Evolutionary conservation across 2,329 filamentous ascomycete species (phyloP).

Genomic region (Scytalidium lignicola): DNA sequence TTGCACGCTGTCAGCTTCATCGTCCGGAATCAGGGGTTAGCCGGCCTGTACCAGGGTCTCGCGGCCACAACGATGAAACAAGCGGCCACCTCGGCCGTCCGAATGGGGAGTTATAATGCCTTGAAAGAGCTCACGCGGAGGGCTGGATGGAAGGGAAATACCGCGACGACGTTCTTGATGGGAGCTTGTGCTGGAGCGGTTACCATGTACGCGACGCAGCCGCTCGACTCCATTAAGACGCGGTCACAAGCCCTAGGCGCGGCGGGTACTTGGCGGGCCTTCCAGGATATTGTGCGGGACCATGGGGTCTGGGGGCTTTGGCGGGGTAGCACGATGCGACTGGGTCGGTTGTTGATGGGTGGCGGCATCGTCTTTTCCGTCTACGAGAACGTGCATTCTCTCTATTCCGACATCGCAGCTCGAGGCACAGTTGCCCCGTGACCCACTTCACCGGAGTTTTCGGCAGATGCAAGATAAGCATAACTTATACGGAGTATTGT

Average conservation of each 20-base stretch:
- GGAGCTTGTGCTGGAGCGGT: constrained; percentile 56
- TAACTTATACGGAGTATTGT: too few species aligned
- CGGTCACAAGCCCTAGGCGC: constrained; percentile 54
- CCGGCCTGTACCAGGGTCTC: constrained; percentile 40
- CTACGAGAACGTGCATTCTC: too few species aligned
- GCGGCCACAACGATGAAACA: constrained; percentile 43
- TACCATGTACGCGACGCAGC: constrained; percentile 55
- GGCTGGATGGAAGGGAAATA: constrained; percentile 33
- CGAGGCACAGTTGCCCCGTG: too few species aligned
- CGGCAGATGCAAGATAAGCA: too few species aligned
- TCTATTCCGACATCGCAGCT: too few species aligned
- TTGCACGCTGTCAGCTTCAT: constrained; percentile 30
- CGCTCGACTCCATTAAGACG: constrained; percentile 61
- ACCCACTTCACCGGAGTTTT: too few species aligned
- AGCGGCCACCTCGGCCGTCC: constrained; percentile 39
- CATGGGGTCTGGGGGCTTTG: constrained; percentile 58
- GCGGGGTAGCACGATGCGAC: constrained; percentile 63
- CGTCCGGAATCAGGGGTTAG: constrained; percentile 34
- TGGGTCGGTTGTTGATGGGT: constrained; percentile 58
- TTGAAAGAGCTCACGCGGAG: constrained; percentile 41
- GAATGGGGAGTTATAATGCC: constrained; percentile 45
- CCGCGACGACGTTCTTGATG: constrained; percentile 54
- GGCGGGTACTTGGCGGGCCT: constrained; percentile 51
- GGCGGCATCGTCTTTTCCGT: constrained; percentile 49
- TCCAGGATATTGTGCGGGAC: constrained; percentile 48